A percentile compares a stretch with the other conserved stretches of the same genome.
These are phyloP conservation scores for Chlorella sp. DNA, from an alignment of 139 green algal genomes.

Conservation along the genomic window DNA sequence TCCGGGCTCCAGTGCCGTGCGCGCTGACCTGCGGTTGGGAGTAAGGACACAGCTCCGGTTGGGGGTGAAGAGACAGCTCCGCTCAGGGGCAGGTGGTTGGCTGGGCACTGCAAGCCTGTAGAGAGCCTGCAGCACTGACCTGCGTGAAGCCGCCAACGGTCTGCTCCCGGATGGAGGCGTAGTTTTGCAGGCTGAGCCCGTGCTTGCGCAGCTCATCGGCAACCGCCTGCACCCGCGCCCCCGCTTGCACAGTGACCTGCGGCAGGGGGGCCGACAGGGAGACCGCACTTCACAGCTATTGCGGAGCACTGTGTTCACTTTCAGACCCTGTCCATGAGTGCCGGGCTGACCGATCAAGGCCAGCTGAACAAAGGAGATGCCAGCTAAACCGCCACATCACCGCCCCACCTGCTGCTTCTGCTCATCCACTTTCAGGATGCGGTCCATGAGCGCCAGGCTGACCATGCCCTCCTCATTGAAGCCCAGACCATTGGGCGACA, in stretches of 20 bases:
- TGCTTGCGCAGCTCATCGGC: conserved; percentile 83
- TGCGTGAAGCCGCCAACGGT: conserved; percentile 94
- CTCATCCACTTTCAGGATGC: conserved; percentile 84
- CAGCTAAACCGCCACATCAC: too few relatives aligned
- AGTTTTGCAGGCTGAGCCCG: conserved; percentile 96
- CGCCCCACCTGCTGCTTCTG: conserved; percentile 52
- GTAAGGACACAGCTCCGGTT: not conserved
- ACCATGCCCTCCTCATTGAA: conserved; percentile 91
- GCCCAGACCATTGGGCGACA: conserved; percentile 94
- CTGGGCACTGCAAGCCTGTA: not conserved
- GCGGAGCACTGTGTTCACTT: too few relatives aligned
- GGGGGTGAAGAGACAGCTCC: too few relatives aligned
- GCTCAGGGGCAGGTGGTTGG: too few relatives aligned
- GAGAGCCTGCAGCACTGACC: conserved; percentile 38
- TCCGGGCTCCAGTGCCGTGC: conserved; percentile 92
- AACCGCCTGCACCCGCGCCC: conserved; percentile 58
- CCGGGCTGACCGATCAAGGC: too few relatives aligned
- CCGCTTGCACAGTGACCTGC: conserved; percentile 56
- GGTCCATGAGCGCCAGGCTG: conserved; percentile 91
- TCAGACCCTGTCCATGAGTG: too few relatives aligned
- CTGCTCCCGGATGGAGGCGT: conserved; percentile 96
- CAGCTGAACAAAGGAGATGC: too few relatives aligned
- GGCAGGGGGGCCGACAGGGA: too few relatives aligned
- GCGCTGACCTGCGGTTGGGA: conserved; percentile 78
- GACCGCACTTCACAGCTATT: too few relatives aligned